Percentiles rank a stretch among this genome's conserved stretches.
Evolutionary conservation across 2,329 filamentous ascomycete genomes (phyloP).

Genomic region (Neonectria ditissima): DNA sequence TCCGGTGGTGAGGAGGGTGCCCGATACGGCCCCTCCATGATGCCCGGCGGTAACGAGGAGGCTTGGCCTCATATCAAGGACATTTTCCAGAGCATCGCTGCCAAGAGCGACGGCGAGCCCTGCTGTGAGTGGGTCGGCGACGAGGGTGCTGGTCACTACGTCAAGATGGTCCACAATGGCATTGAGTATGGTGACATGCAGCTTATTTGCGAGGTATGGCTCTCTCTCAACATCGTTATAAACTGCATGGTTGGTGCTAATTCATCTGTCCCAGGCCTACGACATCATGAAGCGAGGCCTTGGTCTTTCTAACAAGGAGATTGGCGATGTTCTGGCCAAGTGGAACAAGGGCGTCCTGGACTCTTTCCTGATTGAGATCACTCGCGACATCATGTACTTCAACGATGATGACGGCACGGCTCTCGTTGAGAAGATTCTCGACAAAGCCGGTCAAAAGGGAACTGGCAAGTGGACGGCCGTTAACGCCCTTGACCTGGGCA

Average conservation of each 20-base stretch:
- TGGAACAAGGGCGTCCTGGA: constrained; percentile 99
- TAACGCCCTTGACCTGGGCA: constrained; percentile 97
- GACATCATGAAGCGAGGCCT: constrained; percentile 99
- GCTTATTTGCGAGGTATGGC: constrained; percentile 93
- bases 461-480: constrained; percentile 99
- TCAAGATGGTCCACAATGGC: constrained; percentile 99
- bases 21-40: constrained; percentile 95
- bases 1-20: constrained; percentile 99
- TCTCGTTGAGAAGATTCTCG: constrained; percentile 98
- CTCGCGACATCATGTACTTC: constrained; percentile 97
- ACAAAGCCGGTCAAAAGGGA: constrained; percentile 98
- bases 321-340: constrained; percentile 91
- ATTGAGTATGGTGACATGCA: constrained; percentile 99
- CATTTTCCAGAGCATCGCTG: constrained; percentile 96
- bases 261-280: constrained; percentile 77
- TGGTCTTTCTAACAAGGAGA: constrained; percentile 90
- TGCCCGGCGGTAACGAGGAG: constrained; percentile 98
- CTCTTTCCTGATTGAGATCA: constrained; percentile 99
- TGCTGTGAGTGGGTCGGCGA: constrained; percentile 99
- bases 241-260: constrained; percentile 31
- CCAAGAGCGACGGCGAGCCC: constrained; percentile 96
- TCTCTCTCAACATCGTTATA: not conserved
- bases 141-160: constrained; percentile 99
- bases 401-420: constrained; percentile 93
- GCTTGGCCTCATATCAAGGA: constrained; percentile 99